A percentile compares a stretch with the other conserved stretches of the same genome.
Evolutionary conservation across 345 rosid genomes (phyloP).

Genomic region (Ricinus communis): DNA sequence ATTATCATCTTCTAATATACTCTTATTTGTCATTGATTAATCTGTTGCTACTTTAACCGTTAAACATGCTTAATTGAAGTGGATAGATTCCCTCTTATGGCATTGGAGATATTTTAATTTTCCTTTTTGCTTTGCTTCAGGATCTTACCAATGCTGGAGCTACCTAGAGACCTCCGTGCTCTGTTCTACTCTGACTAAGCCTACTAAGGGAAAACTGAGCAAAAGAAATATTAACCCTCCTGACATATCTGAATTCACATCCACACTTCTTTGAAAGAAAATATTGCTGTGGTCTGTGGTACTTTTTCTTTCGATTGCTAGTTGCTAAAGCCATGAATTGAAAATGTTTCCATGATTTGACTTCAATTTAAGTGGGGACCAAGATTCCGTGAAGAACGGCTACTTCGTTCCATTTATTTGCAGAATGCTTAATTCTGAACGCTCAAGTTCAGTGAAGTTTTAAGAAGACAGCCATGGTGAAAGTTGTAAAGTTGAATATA

Average conservation of each 20-base stretch:
- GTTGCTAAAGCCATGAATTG: not conserved
- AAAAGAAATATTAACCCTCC: no score
- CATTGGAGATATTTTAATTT: no score
- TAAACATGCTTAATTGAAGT: no score
- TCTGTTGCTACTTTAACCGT: no score
- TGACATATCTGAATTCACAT: conserved; percentile 12
- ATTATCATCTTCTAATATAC: no score
- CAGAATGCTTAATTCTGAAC: not conserved
- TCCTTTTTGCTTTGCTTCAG: not conserved
- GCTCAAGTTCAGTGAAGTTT: not conserved
- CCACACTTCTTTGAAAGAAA: conserved; percentile 13
- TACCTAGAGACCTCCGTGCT: conserved; percentile 20
- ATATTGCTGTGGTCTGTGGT: not conserved
- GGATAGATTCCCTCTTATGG: no score
- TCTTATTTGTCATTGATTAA: no score
- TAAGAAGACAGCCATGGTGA: not conserved
- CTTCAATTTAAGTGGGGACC: not conserved
- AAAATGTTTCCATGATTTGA: not conserved
- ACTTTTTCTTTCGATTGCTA: not conserved
- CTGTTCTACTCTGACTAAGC: no score
- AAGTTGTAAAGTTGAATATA: not conserved
- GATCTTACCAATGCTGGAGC: conserved; percentile 22
- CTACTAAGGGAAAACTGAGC: no score
- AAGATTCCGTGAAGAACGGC: no score
- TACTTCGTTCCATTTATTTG: no score